Evolutionary conservation across 2,329 filamentous ascomycete genomes (phyloP), one percentile per base, ranked within the genome.

Genomic region (Cordyceps cateniannulata): DNA sequence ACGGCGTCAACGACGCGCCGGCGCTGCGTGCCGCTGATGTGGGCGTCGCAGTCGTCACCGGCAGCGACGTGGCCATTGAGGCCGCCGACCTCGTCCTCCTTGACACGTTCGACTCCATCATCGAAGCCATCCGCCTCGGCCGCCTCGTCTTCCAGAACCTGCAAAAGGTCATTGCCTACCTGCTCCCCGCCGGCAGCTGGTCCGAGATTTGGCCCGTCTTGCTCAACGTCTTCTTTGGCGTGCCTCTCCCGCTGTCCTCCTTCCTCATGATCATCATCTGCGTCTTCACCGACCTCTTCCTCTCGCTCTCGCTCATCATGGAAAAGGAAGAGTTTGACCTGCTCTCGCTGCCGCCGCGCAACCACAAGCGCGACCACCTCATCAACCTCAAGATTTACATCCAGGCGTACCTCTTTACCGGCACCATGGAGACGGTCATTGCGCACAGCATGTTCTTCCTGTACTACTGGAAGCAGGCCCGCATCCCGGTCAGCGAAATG

Each of bases 21-120:
- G 85, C 85, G 2, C 75, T 88, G 38, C 85, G 85, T 55, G 85
- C 84, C 35, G 85, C 85, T 1, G 85, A 88, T 64, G 85, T 88
- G 0, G 85, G 85, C n/a, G 88, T 91, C 59, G 85, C 84, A 3
- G 85, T 88, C 75, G 84, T 84, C 8, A 76, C 80, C 0, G 85
- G 86, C 4, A 85, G 81, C 5, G 85, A 88, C 61, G 85, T 88
- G 3, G 85, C 86, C 22, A 88, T 86, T 63, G 76, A 78, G 44
- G 82, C 82, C 0, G 85, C 86, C 0, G 86, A 89, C 62, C 83
- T 89, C 47, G 83, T 89, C 2, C 74, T 90, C 2, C 85, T 86
- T 0, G 86, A 90, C 69, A 88, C 87, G 67, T 90, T 90, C 63
- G 86, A 87, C 29, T 86, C 82, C 27, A 90, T 90, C 64, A 79